Evolutionary conservation across 352 stramenopile species (phyloP).

Genomic region (Globisporangium apiculatum): DNA sequence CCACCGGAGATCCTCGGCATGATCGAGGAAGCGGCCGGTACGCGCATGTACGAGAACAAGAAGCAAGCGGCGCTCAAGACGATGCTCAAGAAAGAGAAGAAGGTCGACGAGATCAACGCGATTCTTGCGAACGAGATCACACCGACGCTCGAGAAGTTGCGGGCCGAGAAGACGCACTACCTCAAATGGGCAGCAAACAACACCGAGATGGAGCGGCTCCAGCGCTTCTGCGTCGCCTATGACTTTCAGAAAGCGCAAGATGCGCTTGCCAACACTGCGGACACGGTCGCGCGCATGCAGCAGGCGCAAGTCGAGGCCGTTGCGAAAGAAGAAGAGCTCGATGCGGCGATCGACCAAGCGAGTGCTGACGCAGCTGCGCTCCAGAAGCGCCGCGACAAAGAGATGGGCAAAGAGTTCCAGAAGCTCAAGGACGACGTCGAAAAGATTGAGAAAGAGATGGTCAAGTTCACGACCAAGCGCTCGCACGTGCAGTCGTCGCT

Average conservation of each 20-base stretch:
- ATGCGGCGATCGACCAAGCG: conserved; percentile 66
- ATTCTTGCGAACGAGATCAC: conserved; percentile 98
- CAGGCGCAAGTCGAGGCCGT: conserved; percentile 70
- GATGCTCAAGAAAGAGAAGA: conserved; percentile 99
- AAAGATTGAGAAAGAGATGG: conserved; percentile 69
- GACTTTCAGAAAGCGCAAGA: conserved; percentile 91
- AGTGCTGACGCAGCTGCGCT: conserved; percentile 81
- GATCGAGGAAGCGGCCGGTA: conserved; percentile 99
- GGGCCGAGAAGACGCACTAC: conserved; percentile 97
- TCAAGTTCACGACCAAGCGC: conserved; percentile 81
- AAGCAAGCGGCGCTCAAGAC: conserved; percentile 97
- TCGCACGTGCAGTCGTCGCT: conserved; percentile 68
- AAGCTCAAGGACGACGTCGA: conserved; percentile 77
- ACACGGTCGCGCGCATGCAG: conserved; percentile 88
- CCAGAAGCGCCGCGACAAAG: conserved; percentile 68
- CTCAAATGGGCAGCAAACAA: conserved; percentile 98
- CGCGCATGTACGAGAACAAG: conserved; percentile 99
- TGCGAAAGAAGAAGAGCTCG: conserved; percentile 41
- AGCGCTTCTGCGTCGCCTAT: conserved; percentile 96
- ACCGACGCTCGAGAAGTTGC: conserved; percentile 96
- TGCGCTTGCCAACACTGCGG: conserved; percentile 78
- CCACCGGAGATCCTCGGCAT: conserved; percentile 98
- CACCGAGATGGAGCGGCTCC: conserved; percentile 96
- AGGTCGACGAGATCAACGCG: conserved; percentile 99
- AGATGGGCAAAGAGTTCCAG: conserved; percentile 83